Base-by-base conservation (phyloP, 225 moss, liverwort and hornwort genomes). In the Rhytidiadelphus loreus region DNA sequence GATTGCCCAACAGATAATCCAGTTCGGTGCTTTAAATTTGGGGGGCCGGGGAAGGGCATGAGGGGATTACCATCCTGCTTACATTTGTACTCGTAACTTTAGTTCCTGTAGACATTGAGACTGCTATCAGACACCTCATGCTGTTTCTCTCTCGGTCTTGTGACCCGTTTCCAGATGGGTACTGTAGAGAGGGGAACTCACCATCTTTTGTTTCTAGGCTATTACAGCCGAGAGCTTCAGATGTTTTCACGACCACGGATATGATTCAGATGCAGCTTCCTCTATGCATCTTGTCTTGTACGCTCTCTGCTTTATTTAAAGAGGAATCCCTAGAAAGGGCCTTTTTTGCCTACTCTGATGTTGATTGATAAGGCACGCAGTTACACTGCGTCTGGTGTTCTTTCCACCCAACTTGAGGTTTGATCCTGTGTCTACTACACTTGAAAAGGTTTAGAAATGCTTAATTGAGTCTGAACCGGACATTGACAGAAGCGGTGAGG, bases 11-110 rank as follows among this genome's bases (percentile, higher is more conserved):
- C 82, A 39, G 55, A 85, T 60, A 52, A 77, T 89, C 77, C 59
- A 80, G 87, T 80, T 75, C 22, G 76, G 88, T 70, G 86, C 84
- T 83, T 89, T 46, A 57, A 62, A 73, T 83, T 63, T 66, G 63
- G 74, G 74, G 83, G 86, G 82, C n/a, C 73, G 50, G 33, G 84
- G 50, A 85, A 25, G 84, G 65, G 87, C 85, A 85, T 60, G 83
- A 88, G 85, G 65, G 79, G 76, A 41, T 46, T 53, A 58, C 57
- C 90, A 86, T 81, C 72, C 90, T 83, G 86, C 86, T 83, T 87
- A 87, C 89, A 88, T 87, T 92, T 94, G 94, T 94, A 91, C 89
- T 89, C 87, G 91, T 92, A 94, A 92, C 92, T 91, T 89, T 77
- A 83, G 92, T 90, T 88, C 87, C 50, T 86, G 57, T 84, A 90